A percentile compares a stretch with the other conserved stretches of the same genome.
Conservation (phyloP, 2,329 filamentous ascomycete genomes). For the Cadophora sp. region DNA sequence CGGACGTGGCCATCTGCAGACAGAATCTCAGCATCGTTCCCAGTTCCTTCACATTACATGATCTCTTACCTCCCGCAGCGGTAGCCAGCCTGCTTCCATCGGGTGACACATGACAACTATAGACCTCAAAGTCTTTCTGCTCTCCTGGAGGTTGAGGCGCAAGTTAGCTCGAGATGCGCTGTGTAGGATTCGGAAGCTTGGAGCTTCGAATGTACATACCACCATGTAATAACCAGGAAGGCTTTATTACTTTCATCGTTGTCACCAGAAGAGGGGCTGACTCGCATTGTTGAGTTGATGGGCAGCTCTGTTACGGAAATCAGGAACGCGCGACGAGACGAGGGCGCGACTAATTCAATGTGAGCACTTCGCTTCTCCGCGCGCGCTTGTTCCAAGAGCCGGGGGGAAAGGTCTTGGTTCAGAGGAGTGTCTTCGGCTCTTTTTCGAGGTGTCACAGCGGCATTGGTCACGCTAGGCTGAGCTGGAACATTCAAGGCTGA, state of each 20-base stretch:
- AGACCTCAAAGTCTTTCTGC: conserved; percentile 98
- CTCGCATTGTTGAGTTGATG: conserved; percentile 40
- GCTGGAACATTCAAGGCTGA: not conserved
- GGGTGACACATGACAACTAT: conserved; percentile 96
- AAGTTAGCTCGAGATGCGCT: conserved; percentile 32
- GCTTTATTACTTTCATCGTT: conserved; percentile 87
- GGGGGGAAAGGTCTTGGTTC: conserved; percentile 2
- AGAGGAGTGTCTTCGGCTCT: conserved; percentile 11
- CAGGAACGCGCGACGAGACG: conserved; percentile 24
- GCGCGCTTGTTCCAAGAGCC: conserved; percentile 29
- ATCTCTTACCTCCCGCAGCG: conserved; percentile 79
- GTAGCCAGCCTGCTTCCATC: conserved; percentile 92
- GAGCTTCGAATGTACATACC: conserved; percentile 55
- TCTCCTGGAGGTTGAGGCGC: conserved; percentile 65
- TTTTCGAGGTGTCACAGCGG: not conserved
- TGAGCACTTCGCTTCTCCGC: conserved; percentile 17
- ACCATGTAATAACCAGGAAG: conserved; percentile 93
- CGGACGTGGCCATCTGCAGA: conserved; percentile 87
- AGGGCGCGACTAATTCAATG: conserved; percentile 31
- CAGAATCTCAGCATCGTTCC: conserved; percentile 33
- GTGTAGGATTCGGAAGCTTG: conserved; percentile 27
- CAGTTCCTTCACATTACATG: not conserved
- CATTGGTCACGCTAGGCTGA: conserved; percentile 1
- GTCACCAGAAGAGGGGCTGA: conserved; percentile 36
- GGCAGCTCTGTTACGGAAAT: conserved; percentile 16